A percentile compares a stretch with the other conserved stretches of the same genome.
Conservation (phyloP, 352 stramenopile genomes). For the Phytophthora sojae region DNA sequence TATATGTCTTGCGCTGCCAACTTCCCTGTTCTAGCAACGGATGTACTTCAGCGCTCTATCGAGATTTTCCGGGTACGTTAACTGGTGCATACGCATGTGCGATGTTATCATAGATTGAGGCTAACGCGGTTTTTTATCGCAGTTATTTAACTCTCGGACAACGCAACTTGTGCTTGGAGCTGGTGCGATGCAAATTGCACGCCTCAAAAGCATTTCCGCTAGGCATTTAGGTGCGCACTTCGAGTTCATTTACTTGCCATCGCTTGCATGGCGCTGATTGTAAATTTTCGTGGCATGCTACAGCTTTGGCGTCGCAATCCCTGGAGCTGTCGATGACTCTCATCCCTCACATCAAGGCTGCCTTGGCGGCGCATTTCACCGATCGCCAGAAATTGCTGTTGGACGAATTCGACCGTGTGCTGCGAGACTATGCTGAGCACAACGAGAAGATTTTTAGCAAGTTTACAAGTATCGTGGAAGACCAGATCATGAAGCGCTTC, state of each 20-base stretch:
- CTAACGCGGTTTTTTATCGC: slow-evolving; percentile 35
- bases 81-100: slow-evolving; percentile 1
- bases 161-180: slow-evolving; percentile 97
- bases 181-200: slow-evolving; percentile 96
- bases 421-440: slow-evolving; percentile 96
- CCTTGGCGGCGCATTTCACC: slow-evolving; percentile 95
- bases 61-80: slow-evolving; percentile 87
- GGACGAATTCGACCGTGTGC: slow-evolving; percentile 95
- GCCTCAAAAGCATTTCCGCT: slow-evolving; percentile 96
- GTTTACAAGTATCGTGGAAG: slow-evolving; percentile 97
- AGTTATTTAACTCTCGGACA: slow-evolving; percentile 97
- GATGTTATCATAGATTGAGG: background rate
- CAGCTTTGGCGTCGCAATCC: slow-evolving; percentile 95
- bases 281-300: background rate
- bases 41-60: slow-evolving; percentile 93
- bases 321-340: slow-evolving; percentile 94
- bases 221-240: slow-evolving; percentile 89
- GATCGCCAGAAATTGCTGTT: slow-evolving; percentile 97
- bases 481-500: slow-evolving; percentile 95
- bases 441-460: slow-evolving; percentile 98
- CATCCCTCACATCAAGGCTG: slow-evolving; percentile 95
- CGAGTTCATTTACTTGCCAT: background rate
- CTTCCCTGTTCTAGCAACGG: slow-evolving; percentile 94
- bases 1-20: slow-evolving; percentile 94
- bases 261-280: slow-evolving; percentile 2